Conservation (phyloP, 495 filamentous ascomycete genomes). For the Penicillium lagena region DNA sequence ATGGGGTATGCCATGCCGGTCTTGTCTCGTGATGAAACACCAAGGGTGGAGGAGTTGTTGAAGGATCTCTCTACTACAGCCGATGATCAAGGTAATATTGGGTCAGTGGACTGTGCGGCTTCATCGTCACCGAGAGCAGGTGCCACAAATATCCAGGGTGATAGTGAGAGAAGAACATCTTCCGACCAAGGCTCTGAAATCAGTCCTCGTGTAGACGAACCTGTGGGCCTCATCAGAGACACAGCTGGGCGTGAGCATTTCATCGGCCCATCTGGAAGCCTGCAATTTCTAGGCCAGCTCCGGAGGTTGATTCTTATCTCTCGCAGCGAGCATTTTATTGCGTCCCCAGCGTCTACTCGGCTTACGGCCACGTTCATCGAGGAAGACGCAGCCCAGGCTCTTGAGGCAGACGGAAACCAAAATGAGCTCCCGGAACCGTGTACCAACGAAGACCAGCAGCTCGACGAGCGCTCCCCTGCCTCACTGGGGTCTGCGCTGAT, state of each 20-base stretch:
- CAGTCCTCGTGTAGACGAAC: neutral
- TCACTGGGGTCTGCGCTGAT: no score
- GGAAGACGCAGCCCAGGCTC: constrained; percentile 5
- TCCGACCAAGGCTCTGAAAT: neutral
- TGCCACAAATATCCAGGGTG: neutral
- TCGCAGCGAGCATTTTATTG: neutral
- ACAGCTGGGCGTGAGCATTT: constrained; percentile 29
- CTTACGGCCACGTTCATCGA: neutral
- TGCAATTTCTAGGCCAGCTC: constrained; percentile 23
- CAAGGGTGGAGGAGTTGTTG: neutral
- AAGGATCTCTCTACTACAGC: neutral
- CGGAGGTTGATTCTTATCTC: constrained; percentile 14
- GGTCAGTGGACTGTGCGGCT: no score
- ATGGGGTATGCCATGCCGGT: constrained; percentile 25
- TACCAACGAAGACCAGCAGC: no score
- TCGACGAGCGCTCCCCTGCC: no score
- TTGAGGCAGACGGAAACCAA: constrained; percentile 1
- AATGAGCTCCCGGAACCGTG: neutral
- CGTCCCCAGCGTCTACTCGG: neutral
- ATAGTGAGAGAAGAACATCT: no score
- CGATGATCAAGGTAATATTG: neutral
- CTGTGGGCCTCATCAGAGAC: constrained; percentile 20
- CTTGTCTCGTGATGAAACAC: neutral
- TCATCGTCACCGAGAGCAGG: neutral
- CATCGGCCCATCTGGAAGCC: constrained; percentile 30